Evolutionary conservation across 2,329 filamentous ascomycete genomes (phyloP), one percentile per base, ranked within the genome.

Genomic region (Fusarium poae): DNA sequence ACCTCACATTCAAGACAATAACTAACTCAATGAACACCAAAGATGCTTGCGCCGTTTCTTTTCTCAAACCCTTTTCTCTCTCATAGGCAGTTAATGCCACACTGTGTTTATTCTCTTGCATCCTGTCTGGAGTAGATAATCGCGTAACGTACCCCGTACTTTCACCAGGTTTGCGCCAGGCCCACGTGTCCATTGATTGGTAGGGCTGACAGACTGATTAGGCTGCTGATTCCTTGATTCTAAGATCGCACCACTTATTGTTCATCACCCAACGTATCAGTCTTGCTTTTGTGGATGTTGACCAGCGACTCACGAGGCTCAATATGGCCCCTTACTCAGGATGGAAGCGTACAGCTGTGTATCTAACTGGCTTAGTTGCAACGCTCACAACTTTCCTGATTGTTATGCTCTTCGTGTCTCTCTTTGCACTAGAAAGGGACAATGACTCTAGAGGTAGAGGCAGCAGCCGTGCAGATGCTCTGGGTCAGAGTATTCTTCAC

Each of bases 321-420:
- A 23, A 10, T n/a, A 54, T 46, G 51, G 15, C 18, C 5, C 15
- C 23, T 9, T 62, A 53, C 48, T 57, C 62, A 4, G 62, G 63
- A 34, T 67, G 63, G 63, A 67, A 67, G 23, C 42, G 39, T 15
- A 67, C 63, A 12, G 63, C 64, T 4, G n/a, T 67, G 13, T 67
- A 53, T 1, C 52, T 67, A 2, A 67, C 62, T 2, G 40, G 37
- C 16, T 43, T 67, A 11, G 46, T 67, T 29, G 40, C 44, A 1
- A 51, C 56, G 0, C 62, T 66, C 5, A 66, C 62, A 2, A 65
- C 44, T 0, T 42, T 66, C 2, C 20, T 66, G 3, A 12, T 61
- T 1, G 55, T 56, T 3, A 25, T 48, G 30, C 56, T 66, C 4
- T 66, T 66, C 8, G 63, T 66, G 23, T 66, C 63, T 7, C 62